phyloP scores from a whole-genome alignment of 2,329 filamentous ascomycete species.

The Diplodia corticola region DNA sequence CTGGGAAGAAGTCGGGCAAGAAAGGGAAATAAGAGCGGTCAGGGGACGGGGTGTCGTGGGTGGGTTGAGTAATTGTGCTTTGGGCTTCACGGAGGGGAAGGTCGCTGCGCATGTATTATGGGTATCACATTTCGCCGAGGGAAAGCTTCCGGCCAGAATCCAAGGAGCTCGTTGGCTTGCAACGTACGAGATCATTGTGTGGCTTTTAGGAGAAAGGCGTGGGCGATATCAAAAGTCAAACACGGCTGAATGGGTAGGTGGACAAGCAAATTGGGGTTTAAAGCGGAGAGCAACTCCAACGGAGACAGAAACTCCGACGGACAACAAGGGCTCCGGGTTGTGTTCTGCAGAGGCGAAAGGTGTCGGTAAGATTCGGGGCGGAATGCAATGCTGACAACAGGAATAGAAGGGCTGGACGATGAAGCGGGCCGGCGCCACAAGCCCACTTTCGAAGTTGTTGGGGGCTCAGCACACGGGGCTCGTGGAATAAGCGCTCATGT shows the following conservation, averaged over 20 bases:
- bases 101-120: conserved; percentile 7
- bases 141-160: neutral
- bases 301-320: neutral
- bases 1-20: conserved; percentile 30
- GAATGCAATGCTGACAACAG: neutral
- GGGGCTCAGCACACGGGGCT: neutral
- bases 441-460: conserved; percentile 12
- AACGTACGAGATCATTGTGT: neutral
- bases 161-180: neutral
- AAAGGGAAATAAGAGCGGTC: conserved; percentile 1
- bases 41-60: neutral
- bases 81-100: neutral
- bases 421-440: neutral
- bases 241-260: neutral
- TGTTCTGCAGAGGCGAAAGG: neutral
- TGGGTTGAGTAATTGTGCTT: neutral
- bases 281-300: neutral
- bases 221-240: neutral
- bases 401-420: neutral
- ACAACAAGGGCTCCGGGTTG: neutral
- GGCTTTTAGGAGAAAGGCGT: neutral
- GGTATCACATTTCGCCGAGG: neutral
- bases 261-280: neutral
- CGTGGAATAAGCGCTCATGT: neutral
- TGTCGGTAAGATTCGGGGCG: neutral